These are phyloP conservation scores for Hansfordia pulvinata DNA, from an alignment of 2,329 filamentous ascomycete species.

Conservation along the genomic window DNA sequence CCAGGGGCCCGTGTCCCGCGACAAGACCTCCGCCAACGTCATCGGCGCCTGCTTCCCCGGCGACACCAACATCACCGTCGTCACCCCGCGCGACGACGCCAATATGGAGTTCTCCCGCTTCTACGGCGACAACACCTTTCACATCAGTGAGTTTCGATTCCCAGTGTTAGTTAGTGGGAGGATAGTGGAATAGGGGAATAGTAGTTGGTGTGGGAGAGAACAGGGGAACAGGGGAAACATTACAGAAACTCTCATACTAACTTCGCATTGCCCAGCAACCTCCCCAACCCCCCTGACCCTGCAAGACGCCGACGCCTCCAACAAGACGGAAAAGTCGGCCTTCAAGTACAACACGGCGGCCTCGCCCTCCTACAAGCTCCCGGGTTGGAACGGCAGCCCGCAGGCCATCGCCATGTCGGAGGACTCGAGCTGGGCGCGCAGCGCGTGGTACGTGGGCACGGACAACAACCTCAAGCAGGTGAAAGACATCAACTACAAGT, in stretches of 20 bases:
- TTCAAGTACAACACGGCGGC: constrained; percentile 6
- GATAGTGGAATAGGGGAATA: too few relatives aligned
- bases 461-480: constrained; percentile 19
- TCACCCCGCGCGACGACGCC: constrained; percentile 15
- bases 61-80: constrained; percentile 19
- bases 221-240: too few relatives aligned
- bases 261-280: constrained; percentile 10
- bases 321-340: constrained; percentile 10
- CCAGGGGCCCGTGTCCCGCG: constrained; percentile 17
- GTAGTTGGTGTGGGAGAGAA: too few relatives aligned
- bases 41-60: constrained; percentile 15
- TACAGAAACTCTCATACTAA: background rate
- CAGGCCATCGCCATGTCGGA: constrained; percentile 14
- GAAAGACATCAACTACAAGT: constrained; percentile 12
- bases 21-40: constrained; percentile 12
- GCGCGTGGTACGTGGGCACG: constrained; percentile 22
- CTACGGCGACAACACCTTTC: constrained; percentile 16
- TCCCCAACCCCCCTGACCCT: constrained; percentile 16
- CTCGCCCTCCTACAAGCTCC: constrained; percentile 13
- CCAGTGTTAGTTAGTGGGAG: too few relatives aligned
- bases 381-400: constrained; percentile 16
- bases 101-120: constrained; percentile 18
- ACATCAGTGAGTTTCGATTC: constrained; percentile 14
- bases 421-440: constrained; percentile 14
- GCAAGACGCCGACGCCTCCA: constrained; percentile 10